Evolutionary conservation across 2,329 filamentous ascomycete species (phyloP), one percentile per base, ranked within the genome.

Genomic region (Botryotinia calthae): DNA sequence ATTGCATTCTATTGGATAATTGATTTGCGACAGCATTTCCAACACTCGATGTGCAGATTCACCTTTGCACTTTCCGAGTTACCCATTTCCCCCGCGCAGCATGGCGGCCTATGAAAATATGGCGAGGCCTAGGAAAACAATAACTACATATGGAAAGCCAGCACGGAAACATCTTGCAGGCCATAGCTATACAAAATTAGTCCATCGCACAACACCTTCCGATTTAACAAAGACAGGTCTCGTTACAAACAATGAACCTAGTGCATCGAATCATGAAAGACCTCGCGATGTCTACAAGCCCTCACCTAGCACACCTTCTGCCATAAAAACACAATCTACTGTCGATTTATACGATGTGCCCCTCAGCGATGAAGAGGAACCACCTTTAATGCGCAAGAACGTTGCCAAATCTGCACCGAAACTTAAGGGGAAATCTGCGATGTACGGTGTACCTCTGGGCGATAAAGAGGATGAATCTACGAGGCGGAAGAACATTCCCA

Each of bases 111-210:
- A 78, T 65, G 75, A 79, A 40, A 77, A 78, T 61, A 62, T 70
- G 10, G 72, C 48, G 12, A 56, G 69, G 20, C 75, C 78, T 63
- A 77, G 79, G 66, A 82, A 80, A 74, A 76, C 75, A 54, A 74
- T 80, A 44, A 73, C 77, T 12, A 82, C 80, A 8, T 82, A 82
- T 74, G 80, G 80, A 2, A 82, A 81, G 72, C 66, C 79, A 44
- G 75, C 73, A 18, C 75, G 79, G 42, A 79, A 75, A 71, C 77
- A 78, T 31, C 75, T 81, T 65, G 78, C 79, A 10, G 77, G 79
- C 9, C 77, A 79, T 56, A 75, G 54, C 70, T 78, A 79, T 51
- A 59, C 73, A 40, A 75, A 75, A 44, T 63, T 73, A 28, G 68
- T 74, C 4, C 76, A 67, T 51, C 76, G 76, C 28, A 75, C 79